Evolutionary conservation across 1,284 basidiomycete species (phyloP).

Genomic region (Ceratobasidium sp.): DNA sequence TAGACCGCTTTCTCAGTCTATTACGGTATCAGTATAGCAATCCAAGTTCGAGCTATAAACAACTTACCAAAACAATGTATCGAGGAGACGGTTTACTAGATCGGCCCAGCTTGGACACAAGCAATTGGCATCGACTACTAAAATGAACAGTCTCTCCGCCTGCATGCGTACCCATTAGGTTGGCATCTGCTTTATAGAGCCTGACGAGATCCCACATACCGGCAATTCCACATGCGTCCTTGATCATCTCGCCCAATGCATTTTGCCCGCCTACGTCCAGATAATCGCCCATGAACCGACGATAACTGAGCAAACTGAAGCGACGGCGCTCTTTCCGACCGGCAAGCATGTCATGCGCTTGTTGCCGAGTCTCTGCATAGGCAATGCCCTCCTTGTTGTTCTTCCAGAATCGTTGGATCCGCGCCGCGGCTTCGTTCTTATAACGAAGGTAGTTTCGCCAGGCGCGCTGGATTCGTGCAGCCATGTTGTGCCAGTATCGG

Average conservation of each 20-base stretch:
- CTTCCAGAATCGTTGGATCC: conserved; percentile 98
- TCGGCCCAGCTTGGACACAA: conserved; percentile 86
- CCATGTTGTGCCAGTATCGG: conserved; percentile 99
- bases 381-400: conserved; percentile 94
- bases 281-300: conserved; percentile 97
- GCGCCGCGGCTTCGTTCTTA: conserved; percentile 91
- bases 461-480: conserved; percentile 92
- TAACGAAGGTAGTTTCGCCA: conserved; percentile 96
- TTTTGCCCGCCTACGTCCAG: conserved; percentile 86
- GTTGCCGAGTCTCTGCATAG: conserved; percentile 89
- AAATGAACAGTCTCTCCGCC: conserved; percentile 79
- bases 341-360: conserved; percentile 91
- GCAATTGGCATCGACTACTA: conserved; percentile 82
- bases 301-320: conserved; percentile 92
- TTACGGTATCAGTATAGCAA: conserved; percentile 10
- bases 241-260: conserved; percentile 80
- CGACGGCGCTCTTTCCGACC: conserved; percentile 92
- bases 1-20: conserved; percentile 91
- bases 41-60: conserved; percentile 36
- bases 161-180: conserved; percentile 44
- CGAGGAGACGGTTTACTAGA: conserved; percentile 94
- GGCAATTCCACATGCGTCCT: conserved; percentile 74
- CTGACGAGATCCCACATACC: conserved; percentile 61
- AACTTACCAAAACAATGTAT: conserved; percentile 82
- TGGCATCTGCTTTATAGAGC: neutral